Percentiles rank a stretch among this genome's conserved stretches.
Conservation (phyloP, 805 yeast species). For the Starmerella sp. region DNA sequence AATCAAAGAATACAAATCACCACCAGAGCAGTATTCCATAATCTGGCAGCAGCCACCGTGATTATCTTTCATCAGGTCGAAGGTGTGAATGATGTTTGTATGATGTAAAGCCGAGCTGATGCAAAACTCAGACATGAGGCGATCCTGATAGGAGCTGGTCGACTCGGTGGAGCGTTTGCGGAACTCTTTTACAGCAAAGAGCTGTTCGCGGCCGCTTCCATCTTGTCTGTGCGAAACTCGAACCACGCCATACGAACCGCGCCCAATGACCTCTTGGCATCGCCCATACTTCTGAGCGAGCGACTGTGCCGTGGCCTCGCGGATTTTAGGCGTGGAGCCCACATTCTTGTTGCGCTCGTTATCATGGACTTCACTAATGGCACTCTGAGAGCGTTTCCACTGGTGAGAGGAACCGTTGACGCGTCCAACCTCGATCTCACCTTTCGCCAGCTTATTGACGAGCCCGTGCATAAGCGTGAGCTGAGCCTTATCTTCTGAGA, state of each 20-base stretch:
- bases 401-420: conserved; percentile 23
- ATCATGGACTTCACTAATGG: background rate
- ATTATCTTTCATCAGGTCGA: conserved; percentile 68
- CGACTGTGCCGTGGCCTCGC: conserved; percentile 33
- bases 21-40: conserved; percentile 92
- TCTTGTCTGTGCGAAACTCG: conserved; percentile 61
- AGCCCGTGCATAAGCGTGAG: conserved; percentile 29
- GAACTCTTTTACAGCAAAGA: conserved; percentile 71
- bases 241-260: conserved; percentile 91
- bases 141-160: conserved; percentile 46
- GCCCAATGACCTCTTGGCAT: conserved; percentile 89
- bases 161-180: conserved; percentile 50
- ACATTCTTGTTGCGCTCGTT: background rate
- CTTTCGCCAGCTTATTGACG: conserved; percentile 27
- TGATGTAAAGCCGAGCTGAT: conserved; percentile 67
- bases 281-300: conserved; percentile 84
- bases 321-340: conserved; percentile 1
- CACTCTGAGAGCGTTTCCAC: conserved; percentile 5
- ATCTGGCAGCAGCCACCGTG: conserved; percentile 70
- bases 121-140: conserved; percentile 84
- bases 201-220: conserved; percentile 32
- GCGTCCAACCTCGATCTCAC: conserved; percentile 29
- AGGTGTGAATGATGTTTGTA: conserved; percentile 64
- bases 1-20: conserved; percentile 58
- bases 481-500: conserved; percentile 12